Conservation (phyloP, 768 basidiomycete species). For the Myochromella boudieri region DNA sequence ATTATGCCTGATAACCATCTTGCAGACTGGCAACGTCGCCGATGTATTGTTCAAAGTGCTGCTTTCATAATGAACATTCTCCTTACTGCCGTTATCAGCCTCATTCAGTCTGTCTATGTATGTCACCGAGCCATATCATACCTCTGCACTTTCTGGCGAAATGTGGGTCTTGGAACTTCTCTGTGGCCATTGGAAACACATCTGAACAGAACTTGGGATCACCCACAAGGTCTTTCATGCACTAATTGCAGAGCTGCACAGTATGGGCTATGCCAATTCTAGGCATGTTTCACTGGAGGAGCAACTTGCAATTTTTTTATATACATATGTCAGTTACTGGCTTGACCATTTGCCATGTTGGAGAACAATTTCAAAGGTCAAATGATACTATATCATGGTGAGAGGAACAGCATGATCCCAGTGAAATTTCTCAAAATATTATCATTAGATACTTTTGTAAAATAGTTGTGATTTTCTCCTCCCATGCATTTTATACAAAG, state of each 20-base stretch:
- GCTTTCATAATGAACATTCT: too few relatives aligned
- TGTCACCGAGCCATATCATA: constrained; percentile 18
- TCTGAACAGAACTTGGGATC: constrained; percentile 20
- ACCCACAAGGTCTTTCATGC: constrained; percentile 16
- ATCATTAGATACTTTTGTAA: constrained; percentile 1
- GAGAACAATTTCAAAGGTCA: constrained; percentile 14
- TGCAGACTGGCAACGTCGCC: too few relatives aligned
- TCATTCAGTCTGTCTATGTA: too few relatives aligned
- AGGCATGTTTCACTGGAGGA: constrained; percentile 19
- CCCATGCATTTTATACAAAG: not conserved
- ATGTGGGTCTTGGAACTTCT: constrained; percentile 22
- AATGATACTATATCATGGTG: constrained; percentile 11
- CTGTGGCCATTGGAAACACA: constrained; percentile 19
- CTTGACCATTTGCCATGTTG: constrained; percentile 13
- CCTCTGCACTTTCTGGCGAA: constrained; percentile 20
- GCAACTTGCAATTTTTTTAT: constrained; percentile 26
- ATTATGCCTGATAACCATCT: too few relatives aligned
- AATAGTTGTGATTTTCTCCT: not conserved
- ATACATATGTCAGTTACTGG: constrained; percentile 25
- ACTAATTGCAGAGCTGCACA: constrained; percentile 10
- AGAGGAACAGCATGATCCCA: not conserved
- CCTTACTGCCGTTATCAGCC: too few relatives aligned
- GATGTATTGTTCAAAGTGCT: too few relatives aligned
- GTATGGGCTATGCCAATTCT: constrained; percentile 3
- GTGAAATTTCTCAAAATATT: not conserved